Percentiles rank a stretch among this genome's conserved stretches.
Conservation (phyloP, 2,329 filamentous ascomycete genomes). For the Sordariomycetes sp. region DNA sequence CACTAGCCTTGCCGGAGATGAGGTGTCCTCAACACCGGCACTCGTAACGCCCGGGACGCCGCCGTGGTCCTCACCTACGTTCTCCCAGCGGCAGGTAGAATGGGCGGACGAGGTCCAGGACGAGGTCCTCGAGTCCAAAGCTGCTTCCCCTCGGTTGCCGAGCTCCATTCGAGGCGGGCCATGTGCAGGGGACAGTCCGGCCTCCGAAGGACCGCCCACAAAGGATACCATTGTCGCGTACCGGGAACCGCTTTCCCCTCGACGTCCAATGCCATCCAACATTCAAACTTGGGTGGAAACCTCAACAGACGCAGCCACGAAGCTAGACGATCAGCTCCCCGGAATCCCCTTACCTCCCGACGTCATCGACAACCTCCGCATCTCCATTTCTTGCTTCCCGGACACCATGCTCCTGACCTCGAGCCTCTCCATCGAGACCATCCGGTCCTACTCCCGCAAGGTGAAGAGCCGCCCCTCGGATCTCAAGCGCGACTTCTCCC, state of each 20-base stretch:
- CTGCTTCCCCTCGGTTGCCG: neutral
- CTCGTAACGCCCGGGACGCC: neutral
- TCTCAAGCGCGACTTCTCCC: neutral
- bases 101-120: neutral
- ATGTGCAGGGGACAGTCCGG: neutral
- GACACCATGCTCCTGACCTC: constrained; percentile 47
- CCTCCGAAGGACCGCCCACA: neutral
- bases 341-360: constrained; percentile 39
- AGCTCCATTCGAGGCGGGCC: neutral
- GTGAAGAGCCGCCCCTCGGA: constrained; percentile 25
- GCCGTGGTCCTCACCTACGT: neutral
- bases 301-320: neutral
- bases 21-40: neutral
- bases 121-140: neutral
- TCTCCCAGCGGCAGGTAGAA: neutral
- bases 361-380: constrained; percentile 40
- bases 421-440: constrained; percentile 45
- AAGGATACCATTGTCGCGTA: neutral
- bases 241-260: neutral
- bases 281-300: constrained; percentile 3
- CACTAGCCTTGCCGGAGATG: neutral
- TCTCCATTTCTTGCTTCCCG: constrained; percentile 45
- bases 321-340: neutral
- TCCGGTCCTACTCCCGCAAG: constrained; percentile 44
- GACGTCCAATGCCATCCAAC: neutral